Conservation (phyloP, 2,329 filamentous ascomycete genomes). For the Alternaria sp. region DNA sequence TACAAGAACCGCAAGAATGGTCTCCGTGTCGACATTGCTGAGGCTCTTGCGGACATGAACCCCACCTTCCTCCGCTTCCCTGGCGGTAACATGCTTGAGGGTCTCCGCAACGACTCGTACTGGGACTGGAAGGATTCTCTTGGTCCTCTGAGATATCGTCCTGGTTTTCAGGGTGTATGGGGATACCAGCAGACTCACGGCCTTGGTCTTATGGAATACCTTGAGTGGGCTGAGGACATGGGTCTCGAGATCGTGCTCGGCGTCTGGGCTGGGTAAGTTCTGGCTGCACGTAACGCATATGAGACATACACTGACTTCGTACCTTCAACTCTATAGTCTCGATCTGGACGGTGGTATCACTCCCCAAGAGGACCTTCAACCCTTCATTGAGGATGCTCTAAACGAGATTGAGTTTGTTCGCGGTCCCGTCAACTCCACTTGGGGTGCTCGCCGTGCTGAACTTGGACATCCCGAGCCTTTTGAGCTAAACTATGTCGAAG, state of each 20-base stretch:
- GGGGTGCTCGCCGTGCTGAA: slow-evolving; percentile 45
- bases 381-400: slow-evolving; percentile 50
- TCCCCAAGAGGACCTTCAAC: slow-evolving; percentile 48
- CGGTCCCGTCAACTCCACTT: slow-evolving; percentile 42
- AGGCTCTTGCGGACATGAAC: slow-evolving; percentile 54
- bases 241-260: slow-evolving; percentile 53
- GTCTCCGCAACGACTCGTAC: slow-evolving; percentile 32
- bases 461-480: slow-evolving; percentile 51
- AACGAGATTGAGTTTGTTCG: slow-evolving; percentile 49
- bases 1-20: slow-evolving; percentile 63
- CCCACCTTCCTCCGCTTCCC: slow-evolving; percentile 60
- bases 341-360: slow-evolving; percentile 53
- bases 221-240: slow-evolving; percentile 59
- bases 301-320: no score
- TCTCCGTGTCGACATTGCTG: slow-evolving; percentile 59
- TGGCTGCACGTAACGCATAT: no score
- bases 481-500: slow-evolving; percentile 49
- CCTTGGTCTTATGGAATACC: slow-evolving; percentile 58
- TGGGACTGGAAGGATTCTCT: slow-evolving; percentile 60
- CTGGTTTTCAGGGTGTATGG: slow-evolving; percentile 58
- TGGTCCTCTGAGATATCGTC: slow-evolving; percentile 58
- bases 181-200: slow-evolving; percentile 56
- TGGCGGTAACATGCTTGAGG: slow-evolving; percentile 59
- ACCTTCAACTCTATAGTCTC: slow-evolving; percentile 23
- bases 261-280: slow-evolving; percentile 51